phyloP scores from a whole-genome alignment of 1,139 yeast genomes.

The Pichia sp. region DNA sequence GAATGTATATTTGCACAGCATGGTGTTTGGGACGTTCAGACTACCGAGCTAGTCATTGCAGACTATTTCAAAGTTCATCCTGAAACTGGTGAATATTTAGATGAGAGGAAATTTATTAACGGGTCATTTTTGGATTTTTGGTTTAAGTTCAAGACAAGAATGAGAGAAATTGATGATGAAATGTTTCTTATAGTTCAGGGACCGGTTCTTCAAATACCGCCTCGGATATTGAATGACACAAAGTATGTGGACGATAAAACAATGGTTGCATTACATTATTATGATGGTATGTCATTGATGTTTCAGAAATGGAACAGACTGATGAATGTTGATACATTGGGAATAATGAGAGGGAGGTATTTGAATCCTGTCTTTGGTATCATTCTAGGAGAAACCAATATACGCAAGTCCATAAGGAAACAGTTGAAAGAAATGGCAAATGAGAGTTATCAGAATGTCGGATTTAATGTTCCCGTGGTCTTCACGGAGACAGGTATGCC shows the following conservation, averaged over 20 bases:
- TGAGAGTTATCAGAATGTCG: conserved; percentile 57
- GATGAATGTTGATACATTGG: conserved; percentile 83
- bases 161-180: conserved; percentile 41
- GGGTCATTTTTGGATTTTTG: conserved; percentile 55
- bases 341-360: conserved; percentile 78
- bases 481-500: conserved; percentile 98
- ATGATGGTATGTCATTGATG: conserved; percentile 90
- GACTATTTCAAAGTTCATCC: conserved; percentile 43
- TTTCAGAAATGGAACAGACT: conserved; percentile 59
- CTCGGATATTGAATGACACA: conserved; percentile 47
- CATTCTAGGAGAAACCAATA: conserved; percentile 72
- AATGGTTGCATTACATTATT: conserved; percentile 80
- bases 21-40: conserved; percentile 60
- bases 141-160: conserved; percentile 37
- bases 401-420: conserved; percentile 59
- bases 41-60: conserved; percentile 34
- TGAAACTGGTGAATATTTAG: conserved; percentile 34
- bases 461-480: conserved; percentile 55
- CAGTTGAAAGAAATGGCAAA: conserved; percentile 59
- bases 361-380: conserved; percentile 69
- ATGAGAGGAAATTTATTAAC: conserved; percentile 57
- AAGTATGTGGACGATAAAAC: conserved; percentile 53
- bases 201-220: conserved; percentile 79
- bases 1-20: conserved; percentile 73
- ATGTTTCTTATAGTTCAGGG: conserved; percentile 68